Base-by-base conservation (phyloP, 2,329 filamentous ascomycete species). In the Claviceps africana region DNA sequence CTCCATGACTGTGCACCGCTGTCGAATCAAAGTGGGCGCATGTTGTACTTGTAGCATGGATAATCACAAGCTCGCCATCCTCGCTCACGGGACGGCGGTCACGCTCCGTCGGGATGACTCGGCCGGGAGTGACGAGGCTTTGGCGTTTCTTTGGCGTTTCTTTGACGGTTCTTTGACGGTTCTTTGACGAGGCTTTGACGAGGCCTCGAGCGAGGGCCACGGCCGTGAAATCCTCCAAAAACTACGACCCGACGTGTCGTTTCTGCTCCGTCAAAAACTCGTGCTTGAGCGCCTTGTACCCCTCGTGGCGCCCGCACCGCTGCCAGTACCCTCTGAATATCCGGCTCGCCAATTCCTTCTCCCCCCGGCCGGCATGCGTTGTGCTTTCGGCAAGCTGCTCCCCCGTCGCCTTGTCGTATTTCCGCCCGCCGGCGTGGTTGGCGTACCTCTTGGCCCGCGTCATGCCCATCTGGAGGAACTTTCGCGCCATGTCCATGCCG, bases 381-480 rank as follows among this genome's bases (percentile, higher is more conserved):
- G 22, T n/a, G 28, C 37, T 50, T 25, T 43, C n/a, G n/a, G 48
- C 17, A 43, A 50, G 35, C 33, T 43, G 22, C 28, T 50, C 17
- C 25, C 48, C 8, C 11, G 47, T 49, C 37, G 6, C 9, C 17
- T 21, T 30, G 28, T 39, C 37, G 37, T 40, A 42, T 15, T 49
- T 49, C 21, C 47, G 33, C 22, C 47, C 47, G 8, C 47, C 47
- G 6, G 47, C 47, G 31, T 49, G 47, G 47, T 49, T 49, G 15
- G 47, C 47, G 13, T 49, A 40, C 35, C 47, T 21, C 47, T 42
- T 40, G 22, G 47, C 47, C 35, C 35, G 21, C 13, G 47, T 49
- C 47, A 49, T 49, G 33, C 35, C 47, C 47, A 40, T 50, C 28
- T 50, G 37, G n/a, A 50, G 40, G 28, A 50, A 43, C 37, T 49